Evolutionary conservation across 352 stramenopile species (phyloP), one percentile per base, ranked within the genome.

Genomic region (Phytophthora constricta): DNA sequence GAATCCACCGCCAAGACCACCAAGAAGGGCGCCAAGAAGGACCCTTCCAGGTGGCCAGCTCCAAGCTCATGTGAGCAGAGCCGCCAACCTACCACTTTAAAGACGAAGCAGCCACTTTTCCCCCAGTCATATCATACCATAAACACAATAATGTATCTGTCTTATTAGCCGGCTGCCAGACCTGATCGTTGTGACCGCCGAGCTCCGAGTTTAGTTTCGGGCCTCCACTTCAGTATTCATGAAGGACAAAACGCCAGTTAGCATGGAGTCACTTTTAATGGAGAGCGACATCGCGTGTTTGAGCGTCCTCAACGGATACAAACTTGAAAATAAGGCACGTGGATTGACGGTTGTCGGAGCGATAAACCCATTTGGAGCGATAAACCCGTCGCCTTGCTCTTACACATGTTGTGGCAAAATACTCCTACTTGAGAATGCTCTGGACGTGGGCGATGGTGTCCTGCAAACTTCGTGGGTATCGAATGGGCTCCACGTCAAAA

Each of bases 1-100:
- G 55, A 66, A 67, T 14, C 5, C 49, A 0, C 60, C 25, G 14
- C 41, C 20, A 68, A 79, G 45, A 28, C 71, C 16, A 45, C 42
- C 31, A 51, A 72, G 42, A 74, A 59, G 23, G 48, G 19, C 8
- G 19, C 48, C 17, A 53, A 73, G 55, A 79, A 71, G 56, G 88
- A 82, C 63, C 82, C 9, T 92, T 90, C 52, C 39, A 92, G 28
- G 80, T 90, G 34, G 53, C 72, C 16, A 92, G 84, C 73, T 68
- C 72, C 58, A 91, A 92, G 70, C 64, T 92, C 27, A 91, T 89
- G 84, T 92, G 43, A 77, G 28, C 7, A 14, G 11, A 0, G 10
- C 7, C 62, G 31, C 4, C 39, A 54, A 31, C 11, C 20, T 19
- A 51, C 3, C n/a, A n/a, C n/a, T n/a, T n/a, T n/a, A n/a, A n/a